These are phyloP conservation scores for Perkinsus chesapeaki DNA, from an alignment of 169 alveolate species.

Conservation along the genomic window DNA sequence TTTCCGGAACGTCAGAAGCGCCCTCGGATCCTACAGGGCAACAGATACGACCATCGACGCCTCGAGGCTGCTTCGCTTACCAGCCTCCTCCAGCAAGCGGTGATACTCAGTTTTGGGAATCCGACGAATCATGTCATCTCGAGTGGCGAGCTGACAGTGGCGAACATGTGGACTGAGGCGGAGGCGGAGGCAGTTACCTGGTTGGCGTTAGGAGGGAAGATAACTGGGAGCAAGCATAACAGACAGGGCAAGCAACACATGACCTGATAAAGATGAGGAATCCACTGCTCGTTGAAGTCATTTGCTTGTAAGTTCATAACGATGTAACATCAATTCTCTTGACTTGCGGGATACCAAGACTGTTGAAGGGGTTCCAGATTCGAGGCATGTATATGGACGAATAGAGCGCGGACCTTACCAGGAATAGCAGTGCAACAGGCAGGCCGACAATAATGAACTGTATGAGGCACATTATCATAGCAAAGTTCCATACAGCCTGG, in stretches of 20 bases:
- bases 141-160: not conserved
- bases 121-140: not conserved
- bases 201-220: not conserved
- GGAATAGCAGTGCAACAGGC: not conserved
- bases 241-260: not conserved
- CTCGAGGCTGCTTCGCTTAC: not conserved
- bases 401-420: not conserved
- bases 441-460: not conserved
- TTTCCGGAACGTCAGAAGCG: not conserved
- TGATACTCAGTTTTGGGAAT: not conserved
- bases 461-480: not conserved
- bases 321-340: no score
- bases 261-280: not conserved
- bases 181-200: not conserved
- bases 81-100: not conserved
- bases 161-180: not conserved
- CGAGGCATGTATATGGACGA: no score
- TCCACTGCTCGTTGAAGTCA: not conserved
- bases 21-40: not conserved
- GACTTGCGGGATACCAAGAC: no score
- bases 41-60: not conserved
- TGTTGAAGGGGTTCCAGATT: no score
- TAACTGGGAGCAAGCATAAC: not conserved
- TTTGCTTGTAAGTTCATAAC: no score
- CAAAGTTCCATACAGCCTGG: not conserved